Evolutionary conservation across 352 stramenopile species (phyloP), one percentile per base, ranked within the genome.

Genomic region (Globisporangium nagaii): DNA sequence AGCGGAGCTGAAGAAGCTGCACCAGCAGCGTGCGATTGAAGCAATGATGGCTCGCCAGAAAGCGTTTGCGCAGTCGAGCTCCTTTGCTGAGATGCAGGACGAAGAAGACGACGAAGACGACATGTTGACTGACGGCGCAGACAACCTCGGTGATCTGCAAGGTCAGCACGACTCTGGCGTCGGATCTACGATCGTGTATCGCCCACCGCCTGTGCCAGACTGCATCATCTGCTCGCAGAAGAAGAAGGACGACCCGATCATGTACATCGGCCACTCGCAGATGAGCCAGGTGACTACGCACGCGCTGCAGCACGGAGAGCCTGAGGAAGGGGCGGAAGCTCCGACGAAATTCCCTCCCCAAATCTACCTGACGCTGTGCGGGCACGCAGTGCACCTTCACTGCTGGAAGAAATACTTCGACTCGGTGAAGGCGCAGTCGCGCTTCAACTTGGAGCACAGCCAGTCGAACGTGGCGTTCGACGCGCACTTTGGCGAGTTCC

Each of bases 361-460:
- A 36, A 72, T 87, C 54, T 91, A 81, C 58, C 66, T 91, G 20
- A 92, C 71, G 24, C 62, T 95, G 11, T 97, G 90, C 66, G 88
- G 90, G 34, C 90, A 97, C 45, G 89, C 90, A 4, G 86, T 96
- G 20, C 90, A 97, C 50, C 47, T 96, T 28, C 68, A 88, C 3
- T 97, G 90, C 51, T 93, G 85, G 80, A 65, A 86, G 24, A 87
- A 88, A 37, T 97, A 96, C 50, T 92, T 96, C 47, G 77, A 87
- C n/a, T 91, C 86, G 12, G 76, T 96, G 22, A 70, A 68, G 35
- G 71, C 85, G 11, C 80, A 94, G 56, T 85, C 76, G 22, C 69
- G 65, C 12, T 83, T 78, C 53, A 85, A 88, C 32, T 46, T 87
- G 17, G 79, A 88, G 59, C 75, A 91, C 47, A 84, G 64, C 24